These are phyloP conservation scores for Wallacemonas sp. DNA, from an alignment of 208 protist species.

Conservation along the genomic window DNA sequence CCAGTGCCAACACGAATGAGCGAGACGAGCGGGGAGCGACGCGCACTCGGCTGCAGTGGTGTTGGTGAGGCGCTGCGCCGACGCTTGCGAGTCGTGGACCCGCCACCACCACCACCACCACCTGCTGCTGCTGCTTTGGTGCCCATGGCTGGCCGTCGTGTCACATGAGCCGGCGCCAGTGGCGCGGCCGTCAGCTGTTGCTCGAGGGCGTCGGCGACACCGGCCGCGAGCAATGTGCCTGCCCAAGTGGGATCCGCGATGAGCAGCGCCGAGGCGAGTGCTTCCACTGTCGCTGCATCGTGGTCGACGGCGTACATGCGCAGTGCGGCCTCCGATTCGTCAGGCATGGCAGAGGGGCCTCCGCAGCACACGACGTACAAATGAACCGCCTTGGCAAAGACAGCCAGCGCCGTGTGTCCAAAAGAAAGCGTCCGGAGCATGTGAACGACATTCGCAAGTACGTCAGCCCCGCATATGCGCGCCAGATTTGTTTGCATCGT, in stretches of 20 bases:
- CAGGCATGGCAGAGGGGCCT: constrained; percentile 25
- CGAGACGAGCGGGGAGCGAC: constrained; percentile 17
- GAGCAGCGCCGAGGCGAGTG: constrained; percentile 40
- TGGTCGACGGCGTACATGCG: constrained; percentile 47
- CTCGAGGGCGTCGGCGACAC: constrained; percentile 43
- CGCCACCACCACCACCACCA: too few relatives aligned
- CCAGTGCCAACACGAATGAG: constrained; percentile 6
- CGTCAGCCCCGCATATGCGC: too few relatives aligned
- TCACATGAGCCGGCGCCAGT: too few relatives aligned
- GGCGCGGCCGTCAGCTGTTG: background rate
- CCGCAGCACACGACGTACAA: constrained; percentile 56
- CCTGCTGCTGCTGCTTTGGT: too few relatives aligned
- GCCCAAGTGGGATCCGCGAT: constrained; percentile 51
- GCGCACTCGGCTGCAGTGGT: constrained; percentile 16
- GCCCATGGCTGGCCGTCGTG: too few relatives aligned
- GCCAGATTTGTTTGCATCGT: background rate
- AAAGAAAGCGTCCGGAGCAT: constrained; percentile 46
- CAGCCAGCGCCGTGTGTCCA: constrained; percentile 41
- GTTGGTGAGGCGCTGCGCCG: constrained; percentile 14
- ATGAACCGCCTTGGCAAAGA: constrained; percentile 53
- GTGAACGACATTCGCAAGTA: background rate
- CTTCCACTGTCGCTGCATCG: constrained; percentile 30
- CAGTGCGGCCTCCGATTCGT: constrained; percentile 40
- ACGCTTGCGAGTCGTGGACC: background rate
- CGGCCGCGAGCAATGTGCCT: constrained; percentile 48